These are phyloP conservation scores for Colletotrichum siamense DNA, from an alignment of 2,329 filamentous ascomycete species.

Conservation along the genomic window DNA sequence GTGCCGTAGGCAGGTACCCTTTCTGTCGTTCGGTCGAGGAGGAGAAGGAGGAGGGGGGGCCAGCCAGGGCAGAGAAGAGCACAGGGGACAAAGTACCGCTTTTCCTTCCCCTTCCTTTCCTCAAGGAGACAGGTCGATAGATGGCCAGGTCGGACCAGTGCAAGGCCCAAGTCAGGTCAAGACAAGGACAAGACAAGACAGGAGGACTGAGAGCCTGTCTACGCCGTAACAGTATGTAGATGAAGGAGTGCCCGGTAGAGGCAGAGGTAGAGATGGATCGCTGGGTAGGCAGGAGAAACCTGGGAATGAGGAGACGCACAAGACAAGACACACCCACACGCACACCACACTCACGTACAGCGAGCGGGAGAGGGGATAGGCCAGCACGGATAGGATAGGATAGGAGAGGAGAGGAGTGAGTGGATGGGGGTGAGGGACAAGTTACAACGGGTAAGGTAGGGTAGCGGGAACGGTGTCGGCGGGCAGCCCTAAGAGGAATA, in stretches of 20 bases:
- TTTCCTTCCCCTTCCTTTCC: neutral
- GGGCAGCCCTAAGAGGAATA: slow-evolving; percentile 17
- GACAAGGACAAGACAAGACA: neutral
- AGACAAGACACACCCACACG: neutral
- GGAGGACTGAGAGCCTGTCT: neutral
- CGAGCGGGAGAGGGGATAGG: neutral
- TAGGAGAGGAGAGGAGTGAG: neutral
- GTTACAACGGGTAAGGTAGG: neutral
- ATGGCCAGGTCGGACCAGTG: neutral
- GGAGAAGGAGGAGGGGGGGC: neutral
- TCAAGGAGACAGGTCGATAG: neutral
- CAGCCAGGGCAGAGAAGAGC: neutral
- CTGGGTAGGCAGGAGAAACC: neutral
- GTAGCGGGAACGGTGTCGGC: slow-evolving; percentile 7
- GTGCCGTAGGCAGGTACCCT: neutral
- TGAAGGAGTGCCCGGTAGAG: neutral
- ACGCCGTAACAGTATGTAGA: neutral
- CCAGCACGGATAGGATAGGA: neutral
- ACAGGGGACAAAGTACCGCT: neutral
- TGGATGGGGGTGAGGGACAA: neutral
- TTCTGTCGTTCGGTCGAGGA: neutral
- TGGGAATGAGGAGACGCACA: neutral
- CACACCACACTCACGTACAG: neutral
- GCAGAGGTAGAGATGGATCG: neutral
- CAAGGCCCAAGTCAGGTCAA: neutral